A percentile compares a stretch with the other conserved stretches of the same genome.
These are phyloP conservation scores for Graphiopsis chlorocephala DNA, from an alignment of 2,329 filamentous ascomycete species.

Conservation along the genomic window DNA sequence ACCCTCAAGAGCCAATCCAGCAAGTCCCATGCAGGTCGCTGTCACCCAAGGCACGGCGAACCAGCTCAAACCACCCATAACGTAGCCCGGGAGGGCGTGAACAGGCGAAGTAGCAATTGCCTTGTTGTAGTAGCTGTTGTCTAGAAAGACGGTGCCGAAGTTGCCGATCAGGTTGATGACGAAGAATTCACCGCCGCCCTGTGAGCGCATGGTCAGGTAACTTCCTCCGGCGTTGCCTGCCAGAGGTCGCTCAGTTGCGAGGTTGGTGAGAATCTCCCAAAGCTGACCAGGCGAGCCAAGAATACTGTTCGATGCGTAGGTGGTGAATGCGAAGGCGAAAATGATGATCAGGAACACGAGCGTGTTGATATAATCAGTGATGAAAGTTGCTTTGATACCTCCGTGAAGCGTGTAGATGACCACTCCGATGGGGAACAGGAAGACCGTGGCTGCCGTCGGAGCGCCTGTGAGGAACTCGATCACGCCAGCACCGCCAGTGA, in stretches of 20 bases:
- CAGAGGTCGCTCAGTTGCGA: conserved; percentile 23
- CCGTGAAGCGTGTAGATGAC: conserved; percentile 30
- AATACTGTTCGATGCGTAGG: conserved; percentile 22
- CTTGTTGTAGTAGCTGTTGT: conserved; percentile 81
- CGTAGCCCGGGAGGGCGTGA: conserved; percentile 85
- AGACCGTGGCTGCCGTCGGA: conserved; percentile 76
- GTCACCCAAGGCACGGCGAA: conserved; percentile 81
- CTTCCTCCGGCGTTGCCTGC: conserved; percentile 29
- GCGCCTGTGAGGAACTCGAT: conserved; percentile 69
- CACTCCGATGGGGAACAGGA: conserved; percentile 41
- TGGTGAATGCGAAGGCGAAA: conserved; percentile 23
- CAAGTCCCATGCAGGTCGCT: conserved; percentile 83
- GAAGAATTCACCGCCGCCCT: conserved; percentile 26
- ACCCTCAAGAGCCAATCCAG: conserved; percentile 72
- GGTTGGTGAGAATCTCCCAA: conserved; percentile 28
- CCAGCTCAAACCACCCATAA: conserved; percentile 82
- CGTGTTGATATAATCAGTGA: conserved; percentile 29
- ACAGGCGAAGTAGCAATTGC: conserved; percentile 87
- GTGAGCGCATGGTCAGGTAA: conserved; percentile 26
- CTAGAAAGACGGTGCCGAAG: conserved; percentile 79
- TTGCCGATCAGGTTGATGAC: conserved; percentile 80
- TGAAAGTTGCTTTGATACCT: conserved; percentile 28
- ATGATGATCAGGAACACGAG: conserved; percentile 27
- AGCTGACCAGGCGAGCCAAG: conserved; percentile 26
- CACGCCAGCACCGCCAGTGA: conserved; percentile 79